phyloP scores from a whole-genome alignment of 805 yeast genomes.

The Saturnispora sekii region DNA sequence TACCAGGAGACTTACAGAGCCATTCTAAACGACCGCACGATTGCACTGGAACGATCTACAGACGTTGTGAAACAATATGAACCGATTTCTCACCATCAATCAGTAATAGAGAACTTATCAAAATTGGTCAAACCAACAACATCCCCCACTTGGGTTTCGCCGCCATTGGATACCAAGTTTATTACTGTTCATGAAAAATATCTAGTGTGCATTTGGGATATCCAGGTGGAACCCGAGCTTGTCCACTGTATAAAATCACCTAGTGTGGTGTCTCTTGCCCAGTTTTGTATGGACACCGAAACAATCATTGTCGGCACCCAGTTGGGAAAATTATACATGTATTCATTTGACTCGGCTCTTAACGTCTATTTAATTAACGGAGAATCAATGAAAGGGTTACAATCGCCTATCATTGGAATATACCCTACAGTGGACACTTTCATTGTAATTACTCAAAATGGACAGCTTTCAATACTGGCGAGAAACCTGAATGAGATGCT shows the following conservation, averaged over 20 bases:
- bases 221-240: slow-evolving; percentile 18
- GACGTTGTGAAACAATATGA: slow-evolving; percentile 4
- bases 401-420: slow-evolving; percentile 17
- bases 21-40: not conserved
- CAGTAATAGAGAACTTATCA: slow-evolving; percentile 2
- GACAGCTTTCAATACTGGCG: slow-evolving; percentile 16
- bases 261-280: slow-evolving; percentile 30
- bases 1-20: slow-evolving; percentile 7
- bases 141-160: slow-evolving; percentile 3
- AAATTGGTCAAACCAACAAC: slow-evolving; percentile 4
- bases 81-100: slow-evolving; percentile 1
- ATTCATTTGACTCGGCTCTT: slow-evolving; percentile 12
- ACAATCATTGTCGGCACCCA: slow-evolving; percentile 39
- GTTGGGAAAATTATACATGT: slow-evolving; percentile 42
- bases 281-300: slow-evolving; percentile 30
- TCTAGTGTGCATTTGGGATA: slow-evolving; percentile 8
- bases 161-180: not conserved
- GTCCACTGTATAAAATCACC: slow-evolving; percentile 26
- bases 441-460: slow-evolving; percentile 18
- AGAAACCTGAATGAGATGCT: slow-evolving; percentile 16
- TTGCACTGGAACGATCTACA: slow-evolving; percentile 9
- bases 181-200: slow-evolving; percentile 9
- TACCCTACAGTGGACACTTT: slow-evolving; percentile 21
- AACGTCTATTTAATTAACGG: not conserved
- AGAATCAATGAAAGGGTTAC: not conserved